Evolutionary conservation across 2,329 filamentous ascomycete species (phyloP), one percentile per base, ranked within the genome.

Genomic region (Colletotrichum acutatum): DNA sequence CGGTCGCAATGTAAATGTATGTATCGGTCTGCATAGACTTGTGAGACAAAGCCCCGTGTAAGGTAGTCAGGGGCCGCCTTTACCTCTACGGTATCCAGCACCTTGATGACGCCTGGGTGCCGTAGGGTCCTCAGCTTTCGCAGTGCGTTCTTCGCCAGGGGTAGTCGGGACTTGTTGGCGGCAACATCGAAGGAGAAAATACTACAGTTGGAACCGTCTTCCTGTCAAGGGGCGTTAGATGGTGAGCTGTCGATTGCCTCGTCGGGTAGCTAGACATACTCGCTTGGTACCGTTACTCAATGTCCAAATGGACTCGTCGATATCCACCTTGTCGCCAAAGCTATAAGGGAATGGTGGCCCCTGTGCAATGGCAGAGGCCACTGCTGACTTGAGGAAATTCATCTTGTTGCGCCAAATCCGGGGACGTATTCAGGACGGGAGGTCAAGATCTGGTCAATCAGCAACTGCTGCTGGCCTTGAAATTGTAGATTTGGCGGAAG

Each of bases 371-470:
- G 95, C 96, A 74, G 97, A 98, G 58, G 95, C 96, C 81, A 98
- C 95, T 65, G 97, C 97, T 74, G 95, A 98, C 85, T 98, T 98
- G 80, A 99, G 90, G 80, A 98, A 98, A 83, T 99, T 95, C 97
- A 99, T 99, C 77, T 77, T 37, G 42, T 16, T 34, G 16, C 14
- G 16, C 46, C 14, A 28, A 19, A 14, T 26, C 46, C 68, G 42
- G 16, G 5, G 14, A 32, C 46, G 19, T 7, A 9, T 32, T 30
- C 22, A 37, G 42, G 34, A 42, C 22, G 30, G 42, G 34, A 42
- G 65, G 46, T 46, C 30, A 64, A 53, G 24, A 34, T n/a, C 52
- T 28, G 4, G 34, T 59, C 60, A 22, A 32, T 53, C 42, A 59
- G 69, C 42, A 62, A 59, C 14, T 30, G 59, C 14, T 30, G 59